phyloP scores from a whole-genome alignment of 2,329 filamentous ascomycete genomes.

The Alternaria alternata region DNA sequence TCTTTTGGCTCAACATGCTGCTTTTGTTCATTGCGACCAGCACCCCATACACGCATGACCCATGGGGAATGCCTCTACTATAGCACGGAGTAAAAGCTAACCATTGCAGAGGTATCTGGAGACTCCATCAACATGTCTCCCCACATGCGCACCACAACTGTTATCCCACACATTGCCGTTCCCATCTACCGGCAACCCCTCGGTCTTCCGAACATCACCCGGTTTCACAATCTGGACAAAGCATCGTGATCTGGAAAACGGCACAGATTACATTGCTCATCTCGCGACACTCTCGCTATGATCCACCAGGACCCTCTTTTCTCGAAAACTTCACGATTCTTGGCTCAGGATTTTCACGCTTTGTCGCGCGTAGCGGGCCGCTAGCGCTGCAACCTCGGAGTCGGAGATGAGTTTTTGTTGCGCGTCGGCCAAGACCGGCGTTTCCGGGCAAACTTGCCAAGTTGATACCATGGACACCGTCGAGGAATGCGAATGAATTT shows the following conservation, averaged over 20 bases:
- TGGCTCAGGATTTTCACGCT: constrained; percentile 20
- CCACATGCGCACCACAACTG: constrained; percentile 6
- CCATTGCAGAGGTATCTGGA: constrained; percentile 8
- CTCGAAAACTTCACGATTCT: constrained; percentile 26
- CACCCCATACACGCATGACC: constrained; percentile 1
- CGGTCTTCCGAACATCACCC: constrained; percentile 22
- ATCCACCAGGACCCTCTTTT: constrained; percentile 35
- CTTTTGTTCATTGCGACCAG: not conserved
- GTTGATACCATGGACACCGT: not conserved
- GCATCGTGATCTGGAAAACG: constrained; percentile 4
- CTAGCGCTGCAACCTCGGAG: constrained; percentile 36
- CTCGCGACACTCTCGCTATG: constrained; percentile 11
- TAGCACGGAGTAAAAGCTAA: constrained; percentile 12
- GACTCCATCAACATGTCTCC: constrained; percentile 7
- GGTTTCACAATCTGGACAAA: constrained; percentile 21
- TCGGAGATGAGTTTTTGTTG: constrained; percentile 21
- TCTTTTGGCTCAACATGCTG: constrained; percentile 1
- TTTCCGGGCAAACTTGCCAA: constrained; percentile 1
- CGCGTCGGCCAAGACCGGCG: constrained; percentile 35
- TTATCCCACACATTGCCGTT: constrained; percentile 14
- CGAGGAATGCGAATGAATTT: not conserved
- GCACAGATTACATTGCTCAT: constrained; percentile 14
- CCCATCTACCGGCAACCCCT: constrained; percentile 4
- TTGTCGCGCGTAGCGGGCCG: constrained; percentile 24
- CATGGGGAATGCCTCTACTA: not conserved